Base-by-base conservation (phyloP, 257 asterid genomes). In the Solanum corneliomulleri region DNA sequence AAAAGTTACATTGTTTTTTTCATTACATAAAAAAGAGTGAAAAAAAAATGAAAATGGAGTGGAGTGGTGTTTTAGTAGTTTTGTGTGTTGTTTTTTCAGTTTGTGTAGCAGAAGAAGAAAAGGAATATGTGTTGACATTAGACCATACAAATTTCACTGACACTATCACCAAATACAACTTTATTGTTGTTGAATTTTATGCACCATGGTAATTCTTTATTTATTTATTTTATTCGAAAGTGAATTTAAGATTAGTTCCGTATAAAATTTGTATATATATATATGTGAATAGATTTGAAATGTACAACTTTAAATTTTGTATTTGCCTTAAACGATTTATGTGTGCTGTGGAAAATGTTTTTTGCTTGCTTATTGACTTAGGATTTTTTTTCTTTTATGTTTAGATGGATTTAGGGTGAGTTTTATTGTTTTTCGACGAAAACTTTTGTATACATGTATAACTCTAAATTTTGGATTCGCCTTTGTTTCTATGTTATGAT, bases 131-230 rank as follows among this genome's bases (percentile, higher is more conserved):
- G 71, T 70, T 93, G 90, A 92, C 95, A 88, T 83, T 95, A 92
- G 98, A 94, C 89, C 92, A 89, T 77, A 85, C 95, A 82, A 95
- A 95, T 86, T 92, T 95, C 94, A 52, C 94, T 14, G 92, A 91
- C 9, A 75, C 87, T 18, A 90, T 95, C 11, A 83, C 92, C 45
- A 92, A 92, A 74, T 92, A 90, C 91, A 70, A 86, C 68, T 94
- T 94, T 90, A 90, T 94, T 92, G 96, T 94, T 85, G 97, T 92
- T n/a, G 96, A 94, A 75, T 94, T 94, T 92, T 94, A 94, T 87
- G 97, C 98, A 75, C 97, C 97, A 31, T 94, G 98, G 98, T 94
- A 93, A 42, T 56, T 20, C 11, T 42, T 62, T 85, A 16, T 49
- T 14, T 47, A 14, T 47, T 52, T 52, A 16, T 52, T 39, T 81